Evolutionary conservation across 169 alveolate genomes (phyloP).

Genomic region (Plasmodium vivax): DNA sequence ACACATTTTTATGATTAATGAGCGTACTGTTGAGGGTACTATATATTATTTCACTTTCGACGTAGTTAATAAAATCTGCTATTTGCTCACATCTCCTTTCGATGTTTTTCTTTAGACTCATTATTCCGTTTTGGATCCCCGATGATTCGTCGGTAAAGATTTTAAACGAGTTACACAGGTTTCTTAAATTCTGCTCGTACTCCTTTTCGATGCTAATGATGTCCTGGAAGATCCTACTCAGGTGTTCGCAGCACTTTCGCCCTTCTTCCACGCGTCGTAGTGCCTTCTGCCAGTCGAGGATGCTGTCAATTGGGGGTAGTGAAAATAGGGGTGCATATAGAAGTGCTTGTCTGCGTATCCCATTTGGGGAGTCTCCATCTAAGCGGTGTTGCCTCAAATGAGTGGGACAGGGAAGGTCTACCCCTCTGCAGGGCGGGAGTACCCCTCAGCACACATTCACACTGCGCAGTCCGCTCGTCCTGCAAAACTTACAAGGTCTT

Average conservation of each 20-base stretch:
- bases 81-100: slow-evolving; percentile 71
- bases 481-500: slow-evolving; percentile 25
- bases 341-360: background rate
- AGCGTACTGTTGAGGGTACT: slow-evolving; percentile 44
- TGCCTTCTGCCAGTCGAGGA: slow-evolving; percentile 54
- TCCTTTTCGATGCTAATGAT: slow-evolving; percentile 50
- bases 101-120: slow-evolving; percentile 38
- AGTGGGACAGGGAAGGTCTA: no score
- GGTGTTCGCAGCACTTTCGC: slow-evolving; percentile 32
- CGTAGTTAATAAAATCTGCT: slow-evolving; percentile 47
- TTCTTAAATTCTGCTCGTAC: slow-evolving; percentile 32
- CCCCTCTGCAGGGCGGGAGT: no score
- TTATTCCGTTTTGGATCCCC: slow-evolving; percentile 45
- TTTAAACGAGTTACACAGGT: slow-evolving; percentile 21
- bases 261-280: slow-evolving; percentile 58
- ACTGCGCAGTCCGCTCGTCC: background rate
- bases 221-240: slow-evolving; percentile 20
- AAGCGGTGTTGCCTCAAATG: background rate
- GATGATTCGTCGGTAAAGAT: slow-evolving; percentile 40
- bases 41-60: slow-evolving; percentile 51
- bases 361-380: background rate
- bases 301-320: background rate
- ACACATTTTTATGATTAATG: slow-evolving; percentile 48
- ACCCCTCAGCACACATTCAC: no score
- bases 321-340: background rate